Conservation (phyloP, 306 rosid genomes). For the Parietaria judaica region DNA sequence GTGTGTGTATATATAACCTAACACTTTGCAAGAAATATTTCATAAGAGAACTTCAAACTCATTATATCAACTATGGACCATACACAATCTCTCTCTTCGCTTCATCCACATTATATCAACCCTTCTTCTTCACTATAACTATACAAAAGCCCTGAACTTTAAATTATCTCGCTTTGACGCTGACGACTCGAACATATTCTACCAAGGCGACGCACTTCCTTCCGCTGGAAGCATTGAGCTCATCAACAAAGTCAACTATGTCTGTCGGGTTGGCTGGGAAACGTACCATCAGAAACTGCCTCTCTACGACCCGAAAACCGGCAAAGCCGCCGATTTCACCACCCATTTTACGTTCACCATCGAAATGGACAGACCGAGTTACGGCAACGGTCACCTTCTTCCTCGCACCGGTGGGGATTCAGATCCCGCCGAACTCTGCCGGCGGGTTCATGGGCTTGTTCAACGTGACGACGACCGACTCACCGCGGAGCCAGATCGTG, state of each 20-base stretch:
- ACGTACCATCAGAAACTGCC: constrained; percentile 18
- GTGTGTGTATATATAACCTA: too few species aligned
- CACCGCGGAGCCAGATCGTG: not conserved
- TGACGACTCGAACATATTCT: not conserved
- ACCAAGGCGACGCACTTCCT: constrained; percentile 13
- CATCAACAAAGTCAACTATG: constrained; percentile 1
- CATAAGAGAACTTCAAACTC: too few species aligned
- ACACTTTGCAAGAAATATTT: too few species aligned
- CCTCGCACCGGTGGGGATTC: constrained; percentile 6
- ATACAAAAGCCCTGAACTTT: not conserved
- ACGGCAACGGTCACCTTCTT: constrained; percentile 10
- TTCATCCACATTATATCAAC: too few species aligned
- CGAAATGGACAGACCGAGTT: not conserved
- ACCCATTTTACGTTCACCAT: constrained; percentile 8
- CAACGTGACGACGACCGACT: constrained; percentile 1
- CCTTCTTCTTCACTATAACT: too few species aligned
- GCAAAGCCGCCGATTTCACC: constrained; percentile 7
- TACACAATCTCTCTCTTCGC: too few species aligned
- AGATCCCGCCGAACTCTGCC: constrained; percentile 6
- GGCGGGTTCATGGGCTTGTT: constrained; percentile 11
- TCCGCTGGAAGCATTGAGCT: constrained; percentile 9
- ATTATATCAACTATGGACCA: too few species aligned
- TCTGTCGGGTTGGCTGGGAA: constrained; percentile 12
- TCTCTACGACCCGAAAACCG: constrained; percentile 28
- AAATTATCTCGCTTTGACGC: constrained; percentile 6